These are phyloP conservation scores for Panicum hallii DNA, from an alignment of 202 grass and related monocot genomes.

Conservation along the genomic window DNA sequence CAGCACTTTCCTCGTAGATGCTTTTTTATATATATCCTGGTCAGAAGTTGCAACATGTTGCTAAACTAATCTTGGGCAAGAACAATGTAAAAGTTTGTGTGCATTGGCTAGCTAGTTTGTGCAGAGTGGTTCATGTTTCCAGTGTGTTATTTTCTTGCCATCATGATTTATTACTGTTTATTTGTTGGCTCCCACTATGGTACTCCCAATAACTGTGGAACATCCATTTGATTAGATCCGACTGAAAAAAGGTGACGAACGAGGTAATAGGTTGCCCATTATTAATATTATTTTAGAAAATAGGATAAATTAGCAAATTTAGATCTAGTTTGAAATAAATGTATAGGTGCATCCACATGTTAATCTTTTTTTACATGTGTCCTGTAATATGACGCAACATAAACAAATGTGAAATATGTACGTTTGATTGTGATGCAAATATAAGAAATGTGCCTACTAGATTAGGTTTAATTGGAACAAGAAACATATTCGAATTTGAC, in stretches of 20 bases:
- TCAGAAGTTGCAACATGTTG: not conserved
- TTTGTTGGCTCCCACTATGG: not conserved
- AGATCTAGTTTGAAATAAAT: not conserved
- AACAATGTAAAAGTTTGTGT: not conserved
- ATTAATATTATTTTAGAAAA: not conserved
- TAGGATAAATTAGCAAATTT: not conserved
- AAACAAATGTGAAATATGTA: not conserved
- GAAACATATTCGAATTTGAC: no score
- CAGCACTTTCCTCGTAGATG: not conserved
- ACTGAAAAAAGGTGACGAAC: not conserved
- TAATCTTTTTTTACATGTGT: not conserved
- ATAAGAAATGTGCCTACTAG: not conserved
- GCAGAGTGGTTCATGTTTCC: not conserved
- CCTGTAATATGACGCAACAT: not conserved
- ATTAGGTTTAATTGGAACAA: no score
- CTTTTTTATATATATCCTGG: not conserved
- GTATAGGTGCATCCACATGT: not conserved
- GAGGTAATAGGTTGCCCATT: not conserved
- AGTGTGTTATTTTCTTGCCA: not conserved
- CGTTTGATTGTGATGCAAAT: not conserved
- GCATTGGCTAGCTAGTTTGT: not conserved
- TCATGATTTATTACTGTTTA: not conserved
- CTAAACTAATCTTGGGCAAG: not conserved
- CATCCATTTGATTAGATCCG: not conserved
- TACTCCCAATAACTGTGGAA: not conserved